Base-by-base conservation (phyloP, 371 early-diverging fungal genomes). In the Gilbertella persicaria region DNA sequence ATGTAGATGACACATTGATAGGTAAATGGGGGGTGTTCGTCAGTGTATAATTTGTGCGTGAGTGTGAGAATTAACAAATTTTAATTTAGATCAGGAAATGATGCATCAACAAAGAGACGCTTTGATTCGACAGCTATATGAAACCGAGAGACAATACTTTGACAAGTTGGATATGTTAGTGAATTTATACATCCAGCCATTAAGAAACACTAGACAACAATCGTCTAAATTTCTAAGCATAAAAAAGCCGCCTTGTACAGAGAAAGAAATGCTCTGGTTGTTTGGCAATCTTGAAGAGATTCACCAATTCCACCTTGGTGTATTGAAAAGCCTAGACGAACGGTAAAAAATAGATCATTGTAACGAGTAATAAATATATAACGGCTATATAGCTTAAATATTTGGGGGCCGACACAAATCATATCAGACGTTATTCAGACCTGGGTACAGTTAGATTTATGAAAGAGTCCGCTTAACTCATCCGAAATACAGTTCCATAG, bases 341-440 rank as follows among this genome's bases (percentile, higher is more conserved):
- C 61, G 78, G 78, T 78, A 64, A 55, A 40, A 24, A 19, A 21
- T 43, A 42, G 9, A 14, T 21, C 45, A 14, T 21, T 38, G n/a
- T 38, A 26, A n/a, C n/a, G 29, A 10, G 20, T 19, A 8, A 33
- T 33, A 3, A 17, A 33, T 17, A 6, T 13, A 47, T 14, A 33
- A 19, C 13, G 29, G 1, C 29, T 17, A 38, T 24, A 41, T 48
- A 75, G 76, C 3, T 53, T 76, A 20, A 59, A 53, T 33, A 72
- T 74, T 50, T 78, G 72, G 73, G 78, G 78, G n/a, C 78, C 78
- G 21, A 74, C 74, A n/a, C 78, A 78, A 53, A 74, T 78, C 39
- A 69, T 74, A 35, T 71, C 72, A 45, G 78, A 78, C 47, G 53
- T 78, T 48, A 60, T 78, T 43, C 67, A 64, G 50, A 55, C 64